A percentile compares a stretch with the other conserved stretches of the same genome.
phyloP scores from a whole-genome alignment of 495 filamentous ascomycete genomes.

The Tuber calosporum region DNA sequence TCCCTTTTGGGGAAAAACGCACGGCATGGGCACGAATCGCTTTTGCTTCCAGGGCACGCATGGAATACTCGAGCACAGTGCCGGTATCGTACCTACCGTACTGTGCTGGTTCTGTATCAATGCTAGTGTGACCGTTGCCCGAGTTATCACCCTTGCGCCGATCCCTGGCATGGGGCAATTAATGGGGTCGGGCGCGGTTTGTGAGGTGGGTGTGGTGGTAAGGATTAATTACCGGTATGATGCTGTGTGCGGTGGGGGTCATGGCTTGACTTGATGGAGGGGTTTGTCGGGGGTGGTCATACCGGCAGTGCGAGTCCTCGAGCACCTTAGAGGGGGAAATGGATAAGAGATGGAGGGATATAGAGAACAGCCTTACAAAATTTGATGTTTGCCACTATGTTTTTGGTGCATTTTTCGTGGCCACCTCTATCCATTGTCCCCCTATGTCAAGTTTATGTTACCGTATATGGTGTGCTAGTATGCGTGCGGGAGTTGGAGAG shows the following conservation, averaged over 20 bases:
- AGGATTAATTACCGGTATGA: not conserved
- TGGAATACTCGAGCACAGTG: not conserved
- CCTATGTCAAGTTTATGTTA: too few species aligned
- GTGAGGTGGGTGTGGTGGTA: not conserved
- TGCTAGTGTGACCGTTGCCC: not conserved
- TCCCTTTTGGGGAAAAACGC: not conserved
- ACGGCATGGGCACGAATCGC: not conserved
- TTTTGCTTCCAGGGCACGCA: not conserved
- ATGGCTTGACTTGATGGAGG: not conserved
- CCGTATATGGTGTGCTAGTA: too few species aligned
- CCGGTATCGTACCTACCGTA: too few species aligned
- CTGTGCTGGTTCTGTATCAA: too few species aligned
- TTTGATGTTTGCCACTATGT: too few species aligned
- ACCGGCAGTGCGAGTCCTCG: too few species aligned
- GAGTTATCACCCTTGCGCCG: not conserved
- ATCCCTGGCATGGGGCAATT: not conserved
- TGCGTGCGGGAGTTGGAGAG: too few species aligned
- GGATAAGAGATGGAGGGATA: too few species aligned
- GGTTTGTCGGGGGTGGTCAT: not conserved
- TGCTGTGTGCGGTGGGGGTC: not conserved
- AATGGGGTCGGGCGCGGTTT: not conserved
- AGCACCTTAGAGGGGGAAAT: too few species aligned
- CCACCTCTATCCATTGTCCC: too few species aligned
- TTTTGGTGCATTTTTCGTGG: too few species aligned
- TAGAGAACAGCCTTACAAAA: too few species aligned